Evolutionary conservation across 768 basidiomycete species (phyloP).

Genomic region (Mycena olivaceomarginata): DNA sequence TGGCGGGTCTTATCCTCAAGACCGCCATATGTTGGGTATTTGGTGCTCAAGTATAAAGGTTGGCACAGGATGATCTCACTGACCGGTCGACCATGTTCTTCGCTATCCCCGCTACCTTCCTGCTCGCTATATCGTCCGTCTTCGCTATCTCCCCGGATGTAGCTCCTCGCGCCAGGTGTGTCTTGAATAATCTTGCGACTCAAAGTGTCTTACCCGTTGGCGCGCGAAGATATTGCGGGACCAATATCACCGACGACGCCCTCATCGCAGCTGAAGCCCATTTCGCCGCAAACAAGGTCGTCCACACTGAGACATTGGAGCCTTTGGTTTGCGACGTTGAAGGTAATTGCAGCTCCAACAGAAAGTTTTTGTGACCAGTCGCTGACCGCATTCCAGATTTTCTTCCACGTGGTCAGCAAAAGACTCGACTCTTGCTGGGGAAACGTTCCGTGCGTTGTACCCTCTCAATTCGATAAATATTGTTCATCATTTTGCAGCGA

Average conservation of each 20-base stretch:
- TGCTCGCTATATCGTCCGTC: neutral
- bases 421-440: conserved; percentile 46
- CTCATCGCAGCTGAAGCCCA: conserved; percentile 52
- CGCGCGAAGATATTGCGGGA: conserved; percentile 44
- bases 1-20: conserved; percentile 1
- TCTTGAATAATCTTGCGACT: neutral
- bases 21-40: conserved; percentile 1
- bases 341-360: neutral
- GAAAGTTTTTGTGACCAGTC: neutral
- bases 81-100: conserved; percentile 1
- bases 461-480: neutral
- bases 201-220: neutral
- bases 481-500: conserved; percentile 29
- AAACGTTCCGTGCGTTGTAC: conserved; percentile 48
- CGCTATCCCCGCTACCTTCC: neutral
- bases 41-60: neutral
- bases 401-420: conserved; percentile 41
- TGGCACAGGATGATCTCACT: neutral
- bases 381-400: no score
- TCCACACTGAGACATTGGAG: neutral
- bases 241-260: conserved; percentile 47
- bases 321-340: conserved; percentile 27
- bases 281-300: conserved; percentile 51
- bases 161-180: neutral
- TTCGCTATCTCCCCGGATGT: neutral